These are phyloP conservation scores for Chlorokybus atmophyticus DNA, from an alignment of 139 green algal species.

Conservation along the genomic window DNA sequence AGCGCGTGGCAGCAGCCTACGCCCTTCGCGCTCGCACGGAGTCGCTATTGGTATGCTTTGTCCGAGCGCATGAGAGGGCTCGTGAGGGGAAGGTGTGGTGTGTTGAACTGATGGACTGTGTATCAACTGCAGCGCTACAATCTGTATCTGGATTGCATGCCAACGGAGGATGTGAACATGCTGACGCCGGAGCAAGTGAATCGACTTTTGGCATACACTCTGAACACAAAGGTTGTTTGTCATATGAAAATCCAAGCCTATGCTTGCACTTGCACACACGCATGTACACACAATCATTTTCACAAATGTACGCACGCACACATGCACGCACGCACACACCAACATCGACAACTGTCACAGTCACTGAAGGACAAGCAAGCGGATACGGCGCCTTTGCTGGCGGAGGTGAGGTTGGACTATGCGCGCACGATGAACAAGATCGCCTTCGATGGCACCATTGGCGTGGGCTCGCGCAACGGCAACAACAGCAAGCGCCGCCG, in stretches of 20 bases:
- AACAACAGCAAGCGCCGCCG: neutral
- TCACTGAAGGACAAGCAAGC: conserved; percentile 58
- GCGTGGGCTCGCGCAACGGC: neutral
- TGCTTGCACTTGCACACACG: no score
- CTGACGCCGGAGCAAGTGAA: conserved; percentile 58
- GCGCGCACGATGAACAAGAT: conserved; percentile 65
- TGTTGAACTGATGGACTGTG: no score
- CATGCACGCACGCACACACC: no score
- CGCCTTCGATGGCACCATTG: conserved; percentile 32
- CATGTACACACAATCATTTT: no score
- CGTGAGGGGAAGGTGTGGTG: no score
- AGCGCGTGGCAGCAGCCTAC: conserved; percentile 38
- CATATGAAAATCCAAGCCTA: no score
- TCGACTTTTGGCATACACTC: conserved; percentile 50
- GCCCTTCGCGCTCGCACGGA: conserved; percentile 27
- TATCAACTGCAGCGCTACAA: conserved; percentile 33
- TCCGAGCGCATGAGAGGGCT: no score
- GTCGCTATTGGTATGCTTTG: no score
- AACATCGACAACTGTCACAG: no score
- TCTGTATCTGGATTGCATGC: conserved; percentile 67
- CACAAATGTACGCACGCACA: no score
- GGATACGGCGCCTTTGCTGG: conserved; percentile 54
- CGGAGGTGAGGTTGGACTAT: conserved; percentile 64
- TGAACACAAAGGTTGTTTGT: conserved; percentile 56
- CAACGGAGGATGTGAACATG: conserved; percentile 54